Conservation (phyloP, 371 early-diverging fungal species). For the Mucor circinelloides region DNA sequence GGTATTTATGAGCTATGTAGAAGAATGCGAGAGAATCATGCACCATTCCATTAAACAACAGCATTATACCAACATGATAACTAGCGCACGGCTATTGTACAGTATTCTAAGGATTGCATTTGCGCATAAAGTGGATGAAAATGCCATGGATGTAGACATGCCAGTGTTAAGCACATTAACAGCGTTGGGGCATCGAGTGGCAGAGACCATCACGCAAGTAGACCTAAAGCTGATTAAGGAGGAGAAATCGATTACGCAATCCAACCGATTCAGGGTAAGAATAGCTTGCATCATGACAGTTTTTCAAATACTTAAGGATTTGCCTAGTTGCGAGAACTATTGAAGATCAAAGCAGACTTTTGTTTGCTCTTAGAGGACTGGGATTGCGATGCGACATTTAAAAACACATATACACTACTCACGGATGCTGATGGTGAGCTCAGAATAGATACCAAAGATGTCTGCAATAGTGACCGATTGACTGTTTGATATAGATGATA, state of each 20-base stretch:
- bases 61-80: conserved; percentile 20
- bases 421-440: conserved; percentile 21
- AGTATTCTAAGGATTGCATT: conserved; percentile 17
- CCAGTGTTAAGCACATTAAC: conserved; percentile 1
- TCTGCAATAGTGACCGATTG: neutral
- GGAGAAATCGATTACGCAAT: neutral
- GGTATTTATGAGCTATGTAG: conserved; percentile 6
- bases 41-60: neutral
- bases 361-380: conserved; percentile 22
- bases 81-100: conserved; percentile 22
- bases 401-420: conserved; percentile 18
- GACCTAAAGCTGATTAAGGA: conserved; percentile 5
- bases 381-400: conserved; percentile 26
- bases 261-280: neutral
- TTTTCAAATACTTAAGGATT: neutral
- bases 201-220: conserved; percentile 6
- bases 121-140: neutral
- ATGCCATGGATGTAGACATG: conserved; percentile 25
- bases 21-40: conserved; percentile 19
- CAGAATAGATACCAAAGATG: too few species aligned
- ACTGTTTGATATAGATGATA: conserved; percentile 16
- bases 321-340: conserved; percentile 20
- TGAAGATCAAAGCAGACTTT: conserved; percentile 27
- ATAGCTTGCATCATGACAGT: neutral
- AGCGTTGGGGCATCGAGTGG: conserved; percentile 6